Evolutionary conservation across 2,329 filamentous ascomycete species (phyloP), one percentile per base, ranked within the genome.

Genomic region (Diaporthe humulicola): DNA sequence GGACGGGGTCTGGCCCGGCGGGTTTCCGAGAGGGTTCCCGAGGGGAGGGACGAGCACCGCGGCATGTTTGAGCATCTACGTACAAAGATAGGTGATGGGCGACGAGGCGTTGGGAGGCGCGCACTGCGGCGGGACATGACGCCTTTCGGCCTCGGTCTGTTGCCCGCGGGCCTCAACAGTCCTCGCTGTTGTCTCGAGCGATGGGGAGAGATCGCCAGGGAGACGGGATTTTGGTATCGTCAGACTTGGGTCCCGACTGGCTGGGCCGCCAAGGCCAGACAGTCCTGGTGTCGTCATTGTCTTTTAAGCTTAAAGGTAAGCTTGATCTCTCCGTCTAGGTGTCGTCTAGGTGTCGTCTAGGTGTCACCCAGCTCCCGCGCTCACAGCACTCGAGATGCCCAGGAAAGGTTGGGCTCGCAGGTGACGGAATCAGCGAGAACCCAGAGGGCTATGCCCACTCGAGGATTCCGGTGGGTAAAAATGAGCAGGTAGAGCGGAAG

Each of bases 11-110:
- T 25, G 25, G 58, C 10, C 33, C n/a, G 38, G 58, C 12, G n/a
- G 17, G 10, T 3, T 25, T 19, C n/a, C n/a, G 4, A 14, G 38
- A 6, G 8, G 40, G 7, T 28, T 28, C 15, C 25, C 15, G 6
- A 36, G 6, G 28, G 28, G n/a, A 19, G 36, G 58, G 38, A 40
- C n/a, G n/a, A 8, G 22, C 33, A 60, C 57, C 30, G 33, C 38
- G 7, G 36, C 57, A 28, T 6, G 57, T n/a, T 25, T 22, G 42
- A 52, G 64, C 45, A 50, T 69, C 48, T 40, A 67, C 61, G 14
- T 69, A 69, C 64, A 93, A 25, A 88, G 86, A 81, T 89, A 90
- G 22, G 87, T 83, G 73, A 93, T 86, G 70, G 79, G 76, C 10
- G 78, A 80, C 36, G 73, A 73, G 3, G 73, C 75, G 33, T 36